Base-by-base conservation (phyloP, 768 basidiomycete species). In the Hypsizygus marmoreus region DNA sequence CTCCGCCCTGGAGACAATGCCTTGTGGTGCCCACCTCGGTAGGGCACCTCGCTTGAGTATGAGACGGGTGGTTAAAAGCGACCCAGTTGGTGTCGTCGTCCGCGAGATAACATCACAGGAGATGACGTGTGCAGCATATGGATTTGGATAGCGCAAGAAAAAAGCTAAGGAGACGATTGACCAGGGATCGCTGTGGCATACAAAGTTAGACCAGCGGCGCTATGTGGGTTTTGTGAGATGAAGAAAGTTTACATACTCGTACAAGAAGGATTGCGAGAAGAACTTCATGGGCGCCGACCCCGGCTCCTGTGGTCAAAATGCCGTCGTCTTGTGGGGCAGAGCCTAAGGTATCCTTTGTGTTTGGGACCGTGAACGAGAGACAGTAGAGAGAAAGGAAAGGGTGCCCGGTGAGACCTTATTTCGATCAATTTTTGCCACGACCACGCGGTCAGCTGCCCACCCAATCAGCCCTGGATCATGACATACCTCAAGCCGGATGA, bases 61-160 rank as follows among this genome's bases (percentile, higher is more conserved):
- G 53, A 98, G 86, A 16, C 95, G 82, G 2, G 88, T 93, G 8
- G 95, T 97, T 45, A 84, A 65, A 14, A 97, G 76, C 12, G 86
- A 79, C 30, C 93, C 93, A 2, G 77, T 68, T 10, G 84, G 74
- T 1, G 89, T 84, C 54, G 88, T 73, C 14, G 70, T 75, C 54
- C 95, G 88, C 43, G 90, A 88, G 54, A 98, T 83, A 59, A 97
- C 93, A 72, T 97, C 95, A 76, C 92, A 95, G 4, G 94, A 94
- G 55, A 95, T 70, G 65, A 98, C 87, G 70, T 98, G 95, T 28
- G 88, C 75, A 5, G 95, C 91, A 60, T 91, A 92, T 38, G 95
- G 93, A 63, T 97, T 97, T 3, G 95, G 95, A 68, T 97, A 98
- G 52, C 95, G 88, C 48, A 97, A 74, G 64, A 95, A 95, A 75